Conservation (phyloP, 768 basidiomycete genomes). For the Pisolithus microcarpus region DNA sequence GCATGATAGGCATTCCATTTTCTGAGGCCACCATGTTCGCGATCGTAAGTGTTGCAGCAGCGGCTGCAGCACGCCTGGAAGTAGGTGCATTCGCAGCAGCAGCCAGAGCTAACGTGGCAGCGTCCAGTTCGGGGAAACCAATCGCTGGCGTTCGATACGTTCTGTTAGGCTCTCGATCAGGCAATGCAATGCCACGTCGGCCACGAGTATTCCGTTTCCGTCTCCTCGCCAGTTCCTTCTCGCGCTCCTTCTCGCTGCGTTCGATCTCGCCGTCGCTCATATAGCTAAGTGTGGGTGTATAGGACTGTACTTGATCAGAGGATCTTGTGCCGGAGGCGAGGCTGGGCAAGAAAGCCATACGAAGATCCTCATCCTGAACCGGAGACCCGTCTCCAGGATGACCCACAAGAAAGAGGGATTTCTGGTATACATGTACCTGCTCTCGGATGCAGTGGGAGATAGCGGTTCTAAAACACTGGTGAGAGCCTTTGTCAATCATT, state of each 20-base stretch:
- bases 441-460: slow-evolving; percentile 95
- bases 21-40: slow-evolving; percentile 91
- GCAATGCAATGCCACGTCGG: slow-evolving; percentile 71
- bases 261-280: slow-evolving; percentile 88
- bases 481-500: slow-evolving; percentile 1
- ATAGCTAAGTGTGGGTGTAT: slow-evolving; percentile 85
- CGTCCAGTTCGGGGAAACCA: slow-evolving; percentile 73
- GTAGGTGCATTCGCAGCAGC: slow-evolving; percentile 61
- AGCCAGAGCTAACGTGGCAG: slow-evolving; percentile 60
- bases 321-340: slow-evolving; percentile 64
- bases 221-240: slow-evolving; percentile 85
- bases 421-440: slow-evolving; percentile 87
- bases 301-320: slow-evolving; percentile 68
- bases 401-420: slow-evolving; percentile 84
- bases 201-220: slow-evolving; percentile 80
- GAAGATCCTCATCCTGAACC: slow-evolving; percentile 86
- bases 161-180: slow-evolving; percentile 87
- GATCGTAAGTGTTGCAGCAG: slow-evolving; percentile 76
- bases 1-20: slow-evolving; percentile 59
- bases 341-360: slow-evolving; percentile 82
- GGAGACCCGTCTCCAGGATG: slow-evolving; percentile 74
- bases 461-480: slow-evolving; percentile 60
- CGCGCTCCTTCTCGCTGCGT: slow-evolving; percentile 83
- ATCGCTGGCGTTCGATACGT: slow-evolving; percentile 88
- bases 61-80: slow-evolving; percentile 78